These are phyloP conservation scores for Pseudocercospora fijiensis DNA, from an alignment of 2,329 filamentous ascomycete genomes.

Conservation along the genomic window DNA sequence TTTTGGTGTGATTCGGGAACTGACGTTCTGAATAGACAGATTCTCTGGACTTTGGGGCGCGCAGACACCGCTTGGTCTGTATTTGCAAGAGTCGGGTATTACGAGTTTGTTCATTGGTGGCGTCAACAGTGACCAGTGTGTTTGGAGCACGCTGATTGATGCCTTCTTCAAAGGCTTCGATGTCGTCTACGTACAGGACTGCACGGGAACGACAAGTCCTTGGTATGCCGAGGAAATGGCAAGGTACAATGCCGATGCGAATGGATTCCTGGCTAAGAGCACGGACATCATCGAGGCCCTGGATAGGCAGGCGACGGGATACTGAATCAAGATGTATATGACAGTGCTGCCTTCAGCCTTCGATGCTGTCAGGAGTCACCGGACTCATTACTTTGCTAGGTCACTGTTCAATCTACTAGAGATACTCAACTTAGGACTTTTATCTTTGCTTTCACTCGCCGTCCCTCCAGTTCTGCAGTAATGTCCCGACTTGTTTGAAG, in stretches of 20 bases:
- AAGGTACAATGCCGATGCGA: conserved; percentile 32
- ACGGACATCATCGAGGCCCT: conserved; percentile 22
- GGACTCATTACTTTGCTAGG: not conserved
- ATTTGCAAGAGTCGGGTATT: conserved; percentile 36
- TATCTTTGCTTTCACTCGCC: not conserved
- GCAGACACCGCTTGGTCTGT: conserved; percentile 36
- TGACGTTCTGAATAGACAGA: conserved; percentile 25
- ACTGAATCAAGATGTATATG: not conserved
- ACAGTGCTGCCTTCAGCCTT: too few relatives aligned
- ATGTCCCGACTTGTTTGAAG: conserved; percentile 29
- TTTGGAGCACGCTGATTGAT: conserved; percentile 37
- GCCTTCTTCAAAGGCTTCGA: conserved; percentile 40
- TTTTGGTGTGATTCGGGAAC: not conserved
- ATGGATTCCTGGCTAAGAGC: conserved; percentile 26
- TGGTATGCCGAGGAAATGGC: conserved; percentile 36
- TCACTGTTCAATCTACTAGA: not conserved
- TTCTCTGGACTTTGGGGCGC: conserved; percentile 36
- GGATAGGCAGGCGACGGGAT: conserved; percentile 13
- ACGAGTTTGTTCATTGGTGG: conserved; percentile 38
- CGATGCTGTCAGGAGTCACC: not conserved
- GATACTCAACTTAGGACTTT: not conserved
- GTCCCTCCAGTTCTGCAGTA: conserved; percentile 23
- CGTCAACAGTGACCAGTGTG: conserved; percentile 38
- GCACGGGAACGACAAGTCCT: conserved; percentile 35
- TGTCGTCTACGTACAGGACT: conserved; percentile 36